These are phyloP conservation scores for Dictyostelium capitatum DNA, from an alignment of 78 protist species.

Conservation along the genomic window DNA sequence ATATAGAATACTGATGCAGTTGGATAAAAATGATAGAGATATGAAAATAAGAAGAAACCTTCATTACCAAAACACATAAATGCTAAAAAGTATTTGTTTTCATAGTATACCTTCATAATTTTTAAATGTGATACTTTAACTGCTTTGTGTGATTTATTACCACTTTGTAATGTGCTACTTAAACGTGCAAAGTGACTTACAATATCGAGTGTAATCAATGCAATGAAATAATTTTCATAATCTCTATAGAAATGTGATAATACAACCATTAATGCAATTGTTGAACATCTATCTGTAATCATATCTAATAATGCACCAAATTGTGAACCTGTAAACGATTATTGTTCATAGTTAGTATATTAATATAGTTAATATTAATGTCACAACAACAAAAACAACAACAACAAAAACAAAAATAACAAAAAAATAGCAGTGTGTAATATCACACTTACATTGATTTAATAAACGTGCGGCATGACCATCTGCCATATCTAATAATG, in stretches of 20 bases:
- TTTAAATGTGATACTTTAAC: conserved; percentile 43
- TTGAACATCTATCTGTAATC: conserved; percentile 92
- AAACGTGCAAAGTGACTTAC: conserved; percentile 86
- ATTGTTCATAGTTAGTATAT: too few relatives aligned
- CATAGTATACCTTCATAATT: conserved; percentile 61
- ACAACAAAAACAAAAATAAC: too few relatives aligned
- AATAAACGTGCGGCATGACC: conserved; percentile 90
- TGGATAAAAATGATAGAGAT: conserved; percentile 60
- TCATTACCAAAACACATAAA: conserved; percentile 84
- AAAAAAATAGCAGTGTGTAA: neutral
- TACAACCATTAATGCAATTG: conserved; percentile 83
- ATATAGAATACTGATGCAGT: neutral
- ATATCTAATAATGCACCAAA: conserved; percentile 94
- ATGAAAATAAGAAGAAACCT: conserved; percentile 76
- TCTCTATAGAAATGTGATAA: conserved; percentile 77
- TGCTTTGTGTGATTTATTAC: conserved; percentile 72
- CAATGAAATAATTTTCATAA: conserved; percentile 17
- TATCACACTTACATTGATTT: conserved; percentile 73
- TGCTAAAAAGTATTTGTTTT: conserved; percentile 75
- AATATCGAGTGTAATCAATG: conserved; percentile 86
- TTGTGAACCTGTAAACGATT: conserved; percentile 74
- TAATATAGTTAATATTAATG: neutral
- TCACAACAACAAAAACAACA: too few relatives aligned
- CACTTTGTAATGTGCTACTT: conserved; percentile 59
- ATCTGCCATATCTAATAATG: conserved; percentile 90